Conservation (phyloP, 2,329 filamentous ascomycete species). For the Xylaria sp. region DNA sequence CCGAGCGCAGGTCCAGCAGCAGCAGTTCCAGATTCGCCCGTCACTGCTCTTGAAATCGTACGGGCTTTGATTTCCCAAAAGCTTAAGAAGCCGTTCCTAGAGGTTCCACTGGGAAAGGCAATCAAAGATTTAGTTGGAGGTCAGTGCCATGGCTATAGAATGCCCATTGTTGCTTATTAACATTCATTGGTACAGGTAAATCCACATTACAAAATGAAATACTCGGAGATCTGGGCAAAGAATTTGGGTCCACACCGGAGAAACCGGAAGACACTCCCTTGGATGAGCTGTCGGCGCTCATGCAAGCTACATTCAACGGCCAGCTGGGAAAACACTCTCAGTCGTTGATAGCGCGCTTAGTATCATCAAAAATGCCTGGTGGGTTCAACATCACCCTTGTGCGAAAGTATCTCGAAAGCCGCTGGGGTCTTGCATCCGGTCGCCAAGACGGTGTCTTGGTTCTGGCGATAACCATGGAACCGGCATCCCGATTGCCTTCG, state of each 20-base stretch:
- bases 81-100: constrained; percentile 90
- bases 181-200: constrained; percentile 72
- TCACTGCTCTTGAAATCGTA: constrained; percentile 89
- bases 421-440: constrained; percentile 88
- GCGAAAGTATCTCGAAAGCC: constrained; percentile 92
- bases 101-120: constrained; percentile 93
- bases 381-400: constrained; percentile 98
- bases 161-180: background rate
- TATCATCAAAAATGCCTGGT: constrained; percentile 99
- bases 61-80: constrained; percentile 94
- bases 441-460: constrained; percentile 92
- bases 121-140: constrained; percentile 99
- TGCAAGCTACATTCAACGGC: constrained; percentile 99
- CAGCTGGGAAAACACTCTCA: constrained; percentile 97
- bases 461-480: constrained; percentile 92
- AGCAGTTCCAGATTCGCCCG: constrained; percentile 85
- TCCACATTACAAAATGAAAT: constrained; percentile 99
- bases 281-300: constrained; percentile 92
- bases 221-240: constrained; percentile 95
- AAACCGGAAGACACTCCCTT: constrained; percentile 98
- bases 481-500: constrained; percentile 84
- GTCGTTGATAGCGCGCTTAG: constrained; percentile 90
- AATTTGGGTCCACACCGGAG: constrained; percentile 97
- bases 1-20: constrained; percentile 86
- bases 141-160: constrained; percentile 59